Evolutionary conservation across 768 basidiomycete species (phyloP), one percentile per base, ranked within the genome.

Genomic region (Lactifluus pinguis): DNA sequence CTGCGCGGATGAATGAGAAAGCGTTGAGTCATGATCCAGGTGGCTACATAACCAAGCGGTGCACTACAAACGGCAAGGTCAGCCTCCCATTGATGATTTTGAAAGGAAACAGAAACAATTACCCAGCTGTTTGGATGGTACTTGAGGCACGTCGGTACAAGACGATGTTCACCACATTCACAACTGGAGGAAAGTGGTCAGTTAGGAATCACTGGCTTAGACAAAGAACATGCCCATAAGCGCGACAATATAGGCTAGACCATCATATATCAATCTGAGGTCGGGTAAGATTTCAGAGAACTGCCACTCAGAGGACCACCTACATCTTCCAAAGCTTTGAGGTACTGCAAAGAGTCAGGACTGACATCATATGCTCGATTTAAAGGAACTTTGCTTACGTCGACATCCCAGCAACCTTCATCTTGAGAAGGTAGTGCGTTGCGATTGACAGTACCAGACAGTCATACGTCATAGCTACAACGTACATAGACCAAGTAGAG

Each of bases 11-110:
- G 71, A 47, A 72, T 72, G 56, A 74, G 68, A 62, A 74, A 66
- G 11, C 69, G 68, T 59, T 74, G 73, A 61, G 68, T 69, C 73
- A 69, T 72, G 58, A 72, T 73, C 73, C 72, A 73, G 11, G 72
- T 71, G 32, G 70, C 54, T 6, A 68, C 66, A 61, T 71, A 72
- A 49, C 69, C 74, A 25, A 73, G 62, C 17, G 72, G 67, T 2
- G 71, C 66, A 34, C 73, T 74, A 48, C 6, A 29, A 49, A 8
- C 1, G 1, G 19, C 38, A 38, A 29, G 15, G 55, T 30, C 44
- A 39, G 61, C 30, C 52, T 48, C 6, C 49, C 42, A 34, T 55
- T 19, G 15, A 49, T 15, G 36, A 56, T 53, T 15, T 39, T 42
- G 41, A 50, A 32, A 45, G 5, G 5, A 30, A 47, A 15, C 19